Evolutionary conservation across 2,329 filamentous ascomycete genomes (phyloP).

Genomic region (Onygena corvina): DNA sequence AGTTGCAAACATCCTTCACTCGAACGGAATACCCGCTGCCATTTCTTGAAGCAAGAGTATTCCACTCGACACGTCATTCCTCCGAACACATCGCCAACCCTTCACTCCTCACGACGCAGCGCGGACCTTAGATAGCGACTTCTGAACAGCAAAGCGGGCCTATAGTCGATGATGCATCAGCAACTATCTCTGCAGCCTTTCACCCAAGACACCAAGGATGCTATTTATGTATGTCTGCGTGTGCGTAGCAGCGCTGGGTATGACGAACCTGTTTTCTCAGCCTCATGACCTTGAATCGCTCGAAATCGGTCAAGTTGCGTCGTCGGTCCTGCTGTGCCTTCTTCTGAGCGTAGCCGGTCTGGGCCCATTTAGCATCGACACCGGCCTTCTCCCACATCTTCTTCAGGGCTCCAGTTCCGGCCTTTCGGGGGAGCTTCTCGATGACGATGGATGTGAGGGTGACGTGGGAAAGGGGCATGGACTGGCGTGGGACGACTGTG

Average conservation of each 20-base stretch:
- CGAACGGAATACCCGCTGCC: slow-evolving; percentile 10
- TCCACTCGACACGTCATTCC: slow-evolving; percentile 25
- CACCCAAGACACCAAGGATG: not conserved
- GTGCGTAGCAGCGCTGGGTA: too few species aligned
- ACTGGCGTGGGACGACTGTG: slow-evolving; percentile 73
- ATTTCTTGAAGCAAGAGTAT: slow-evolving; percentile 9
- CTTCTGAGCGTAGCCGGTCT: slow-evolving; percentile 91
- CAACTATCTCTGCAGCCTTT: not conserved
- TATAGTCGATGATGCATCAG: slow-evolving; percentile 22
- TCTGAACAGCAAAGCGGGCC: slow-evolving; percentile 90
- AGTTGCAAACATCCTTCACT: slow-evolving; percentile 12
- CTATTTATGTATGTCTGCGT: not conserved
- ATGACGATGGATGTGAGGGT: slow-evolving; percentile 86
- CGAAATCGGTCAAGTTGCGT: slow-evolving; percentile 90
- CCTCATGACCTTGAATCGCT: slow-evolving; percentile 99
- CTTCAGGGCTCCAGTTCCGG: slow-evolving; percentile 71
- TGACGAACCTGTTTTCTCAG: slow-evolving; percentile 89
- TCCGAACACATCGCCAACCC: slow-evolving; percentile 32
- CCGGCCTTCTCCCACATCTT: slow-evolving; percentile 81
- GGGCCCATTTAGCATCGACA: slow-evolving; percentile 86
- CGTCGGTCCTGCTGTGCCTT: slow-evolving; percentile 72
- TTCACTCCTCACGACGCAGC: slow-evolving; percentile 47
- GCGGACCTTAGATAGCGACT: slow-evolving; percentile 88
- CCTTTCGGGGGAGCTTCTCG: slow-evolving; percentile 69
- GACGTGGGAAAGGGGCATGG: slow-evolving; percentile 65